Percentiles rank a stretch among this genome's conserved stretches.
These are phyloP conservation scores for Circinella minor DNA, from an alignment of 371 early-diverging fungal genomes.

Conservation along the genomic window DNA sequence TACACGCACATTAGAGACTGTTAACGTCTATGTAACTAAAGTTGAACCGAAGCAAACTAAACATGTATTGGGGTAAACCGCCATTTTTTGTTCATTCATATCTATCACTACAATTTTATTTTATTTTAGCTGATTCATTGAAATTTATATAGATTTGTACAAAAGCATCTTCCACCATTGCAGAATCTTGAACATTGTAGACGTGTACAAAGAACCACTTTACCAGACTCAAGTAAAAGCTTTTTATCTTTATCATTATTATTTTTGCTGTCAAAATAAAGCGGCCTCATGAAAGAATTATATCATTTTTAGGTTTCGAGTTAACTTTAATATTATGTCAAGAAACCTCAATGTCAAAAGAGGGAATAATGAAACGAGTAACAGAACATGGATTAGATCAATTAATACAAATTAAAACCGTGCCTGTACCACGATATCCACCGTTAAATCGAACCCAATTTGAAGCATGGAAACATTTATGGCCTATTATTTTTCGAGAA, in stretches of 20 bases:
- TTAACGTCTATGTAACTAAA: constrained; percentile 39
- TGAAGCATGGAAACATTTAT: constrained; percentile 61
- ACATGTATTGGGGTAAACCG: constrained; percentile 43
- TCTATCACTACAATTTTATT: not conserved
- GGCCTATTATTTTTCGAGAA: constrained; percentile 67
- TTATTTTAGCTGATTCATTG: not conserved
- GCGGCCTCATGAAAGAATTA: not conserved
- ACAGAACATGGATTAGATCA: constrained; percentile 21
- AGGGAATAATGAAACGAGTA: constrained; percentile 19
- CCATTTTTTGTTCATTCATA: not conserved
- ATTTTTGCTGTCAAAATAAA: not conserved
- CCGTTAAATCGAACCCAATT: constrained; percentile 61
- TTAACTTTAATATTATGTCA: constrained; percentile 41
- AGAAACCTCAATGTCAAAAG: constrained; percentile 15
- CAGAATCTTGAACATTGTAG: constrained; percentile 49
- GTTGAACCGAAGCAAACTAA: constrained; percentile 50
- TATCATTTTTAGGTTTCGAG: constrained; percentile 20
- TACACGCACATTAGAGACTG: constrained; percentile 40
- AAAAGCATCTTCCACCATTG: constrained; percentile 41
- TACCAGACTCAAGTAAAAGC: constrained; percentile 16
- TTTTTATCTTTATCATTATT: not conserved
- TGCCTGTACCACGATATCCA: constrained; percentile 48
- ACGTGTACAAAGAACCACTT: constrained; percentile 39
- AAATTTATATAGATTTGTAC: constrained; percentile 40
- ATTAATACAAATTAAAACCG: constrained; percentile 24